Evolutionary conservation across 202 grass and related monocot genomes (phyloP).

Genomic region (Hordeum pubiflorum): DNA sequence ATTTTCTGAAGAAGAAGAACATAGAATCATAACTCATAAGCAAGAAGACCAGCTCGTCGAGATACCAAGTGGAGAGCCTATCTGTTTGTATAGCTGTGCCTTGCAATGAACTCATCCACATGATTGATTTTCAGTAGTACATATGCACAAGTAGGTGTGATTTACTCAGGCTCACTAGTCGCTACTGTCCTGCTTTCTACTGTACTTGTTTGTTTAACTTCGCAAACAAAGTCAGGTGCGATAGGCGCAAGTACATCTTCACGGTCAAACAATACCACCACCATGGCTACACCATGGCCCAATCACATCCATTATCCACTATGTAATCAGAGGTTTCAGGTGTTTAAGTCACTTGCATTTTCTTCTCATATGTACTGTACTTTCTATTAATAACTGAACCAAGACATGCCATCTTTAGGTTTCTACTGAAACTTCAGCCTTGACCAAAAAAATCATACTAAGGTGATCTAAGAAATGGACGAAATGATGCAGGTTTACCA

Average conservation of each 20-base stretch:
- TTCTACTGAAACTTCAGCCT: background rate
- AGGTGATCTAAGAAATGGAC: constrained; percentile 10
- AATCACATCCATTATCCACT: background rate
- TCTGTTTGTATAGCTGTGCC: background rate
- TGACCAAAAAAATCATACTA: background rate
- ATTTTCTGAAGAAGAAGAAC: background rate
- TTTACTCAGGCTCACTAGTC: background rate
- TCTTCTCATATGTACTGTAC: background rate
- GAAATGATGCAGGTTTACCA: constrained; percentile 9
- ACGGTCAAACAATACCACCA: background rate
- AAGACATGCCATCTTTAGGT: background rate
- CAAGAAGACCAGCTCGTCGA: background rate
- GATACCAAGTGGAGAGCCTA: background rate
- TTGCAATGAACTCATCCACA: background rate
- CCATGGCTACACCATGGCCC: background rate
- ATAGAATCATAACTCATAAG: background rate
- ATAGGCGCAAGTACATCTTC: background rate
- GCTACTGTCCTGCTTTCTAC: background rate
- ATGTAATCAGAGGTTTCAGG: background rate
- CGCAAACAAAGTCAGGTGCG: background rate
- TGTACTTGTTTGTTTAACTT: background rate
- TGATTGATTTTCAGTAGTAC: background rate
- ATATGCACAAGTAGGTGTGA: background rate
- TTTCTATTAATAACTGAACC: background rate
- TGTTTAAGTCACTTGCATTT: background rate